Evolutionary conservation across 2,329 filamentous ascomycete species (phyloP).

Genomic region (Hypoxylon sp.): DNA sequence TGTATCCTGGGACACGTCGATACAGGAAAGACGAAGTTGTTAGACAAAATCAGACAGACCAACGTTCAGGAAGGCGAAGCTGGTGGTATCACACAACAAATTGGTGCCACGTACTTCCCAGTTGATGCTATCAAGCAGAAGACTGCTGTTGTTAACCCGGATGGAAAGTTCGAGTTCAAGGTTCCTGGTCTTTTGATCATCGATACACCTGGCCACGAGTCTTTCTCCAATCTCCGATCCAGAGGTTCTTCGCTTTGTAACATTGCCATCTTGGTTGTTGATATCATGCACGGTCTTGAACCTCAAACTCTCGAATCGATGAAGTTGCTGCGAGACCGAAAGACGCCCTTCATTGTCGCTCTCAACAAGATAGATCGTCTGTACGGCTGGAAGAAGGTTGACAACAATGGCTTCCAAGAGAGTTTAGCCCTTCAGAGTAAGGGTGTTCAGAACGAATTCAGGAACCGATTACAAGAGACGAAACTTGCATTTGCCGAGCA

Average conservation of each 20-base stretch:
- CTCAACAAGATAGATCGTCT: constrained; percentile 99
- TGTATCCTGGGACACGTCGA: constrained; percentile 99
- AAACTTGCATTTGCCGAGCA: constrained; percentile 96
- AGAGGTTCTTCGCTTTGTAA: constrained; percentile 98
- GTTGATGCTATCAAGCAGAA: constrained; percentile 93
- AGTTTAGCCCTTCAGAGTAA: constrained; percentile 91
- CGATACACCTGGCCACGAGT: constrained; percentile 99
- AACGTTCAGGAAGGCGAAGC: constrained; percentile 99
- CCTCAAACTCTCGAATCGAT: constrained; percentile 98
- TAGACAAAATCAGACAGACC: constrained; percentile 98
- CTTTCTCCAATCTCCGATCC: constrained; percentile 97
- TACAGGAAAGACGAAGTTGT: constrained; percentile 99
- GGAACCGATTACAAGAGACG: constrained; percentile 88
- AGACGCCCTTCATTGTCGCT: constrained; percentile 98
- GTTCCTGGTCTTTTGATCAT: constrained; percentile 96
- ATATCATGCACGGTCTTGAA: constrained; percentile 99
- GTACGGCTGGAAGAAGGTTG: constrained; percentile 98
- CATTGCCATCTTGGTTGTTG: constrained; percentile 98
- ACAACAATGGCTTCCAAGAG: constrained; percentile 98
- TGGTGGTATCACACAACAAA: constrained; percentile 99
- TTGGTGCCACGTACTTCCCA: constrained; percentile 99
- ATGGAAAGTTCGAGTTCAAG: constrained; percentile 94
- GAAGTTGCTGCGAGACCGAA: constrained; percentile 90
- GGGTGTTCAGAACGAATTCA: constrained; percentile 94
- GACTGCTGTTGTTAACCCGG: constrained; percentile 91